Percentiles rank a stretch among this genome's conserved stretches.
Conservation (phyloP, 2,329 filamentous ascomycete species). For the Paraphaeosphaeria minitans region DNA sequence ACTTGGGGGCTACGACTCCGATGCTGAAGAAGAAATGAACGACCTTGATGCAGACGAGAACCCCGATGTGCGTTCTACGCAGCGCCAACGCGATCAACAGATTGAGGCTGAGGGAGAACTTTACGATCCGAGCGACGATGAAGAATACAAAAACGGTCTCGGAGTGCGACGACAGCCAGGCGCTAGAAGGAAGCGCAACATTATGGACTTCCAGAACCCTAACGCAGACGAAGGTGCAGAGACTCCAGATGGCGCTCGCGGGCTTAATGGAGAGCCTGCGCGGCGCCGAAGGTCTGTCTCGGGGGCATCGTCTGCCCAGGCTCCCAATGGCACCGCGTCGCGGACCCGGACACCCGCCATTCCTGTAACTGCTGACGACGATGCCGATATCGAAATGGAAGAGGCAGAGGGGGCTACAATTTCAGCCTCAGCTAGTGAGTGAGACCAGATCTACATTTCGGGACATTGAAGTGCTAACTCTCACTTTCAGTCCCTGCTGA, state of each 20-base stretch:
- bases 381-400: conserved; percentile 47
- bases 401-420: conserved; percentile 26
- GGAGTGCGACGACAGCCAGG: conserved; percentile 67
- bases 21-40: conserved; percentile 66
- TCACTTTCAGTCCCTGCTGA: conserved; percentile 12
- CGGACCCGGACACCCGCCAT: conserved; percentile 36
- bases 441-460: not conserved
- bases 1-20: conserved; percentile 65
- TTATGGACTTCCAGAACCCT: conserved; percentile 66
- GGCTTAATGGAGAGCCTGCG: conserved; percentile 39
- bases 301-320: conserved; percentile 26
- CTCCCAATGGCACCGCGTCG: conserved; percentile 26
- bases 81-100: conserved; percentile 81
- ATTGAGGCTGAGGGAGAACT: conserved; percentile 79
- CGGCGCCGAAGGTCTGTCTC: conserved; percentile 36
- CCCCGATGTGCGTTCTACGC: conserved; percentile 79
- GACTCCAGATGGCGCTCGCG: conserved; percentile 31
- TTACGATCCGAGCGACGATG: conserved; percentile 77
- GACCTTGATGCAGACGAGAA: conserved; percentile 84
- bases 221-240: conserved; percentile 47
- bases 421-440: conserved; percentile 18
- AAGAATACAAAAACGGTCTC: conserved; percentile 75
- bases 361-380: conserved; percentile 34
- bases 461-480: not conserved
- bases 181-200: conserved; percentile 58